phyloP scores from a whole-genome alignment of 352 stramenopile genomes.

The Phytophthora hibernalis region DNA sequence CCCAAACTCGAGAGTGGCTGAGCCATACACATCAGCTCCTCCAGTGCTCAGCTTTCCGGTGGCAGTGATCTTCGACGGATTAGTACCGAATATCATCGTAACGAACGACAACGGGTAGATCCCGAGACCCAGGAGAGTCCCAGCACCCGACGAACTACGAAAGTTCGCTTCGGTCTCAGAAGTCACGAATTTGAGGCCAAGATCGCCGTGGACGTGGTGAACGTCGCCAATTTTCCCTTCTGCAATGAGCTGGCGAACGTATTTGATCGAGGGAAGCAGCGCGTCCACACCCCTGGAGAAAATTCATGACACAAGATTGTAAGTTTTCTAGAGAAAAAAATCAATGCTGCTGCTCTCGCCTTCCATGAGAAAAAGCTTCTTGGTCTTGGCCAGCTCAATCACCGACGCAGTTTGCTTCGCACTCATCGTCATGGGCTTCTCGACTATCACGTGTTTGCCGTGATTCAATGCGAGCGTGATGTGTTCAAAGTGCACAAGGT shows the following conservation, averaged over 20 bases:
- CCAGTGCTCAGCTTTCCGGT: constrained; percentile 47
- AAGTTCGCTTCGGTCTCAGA: constrained; percentile 59
- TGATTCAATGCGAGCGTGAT: constrained; percentile 74
- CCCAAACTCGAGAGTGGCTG: constrained; percentile 60
- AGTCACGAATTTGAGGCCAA: constrained; percentile 21
- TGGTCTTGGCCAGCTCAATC: constrained; percentile 57
- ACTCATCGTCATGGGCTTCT: constrained; percentile 93
- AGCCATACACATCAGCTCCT: constrained; percentile 59
- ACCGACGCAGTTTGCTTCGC: constrained; percentile 74
- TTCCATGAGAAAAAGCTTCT: constrained; percentile 83
- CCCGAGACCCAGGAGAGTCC: constrained; percentile 75
- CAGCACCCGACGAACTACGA: constrained; percentile 62
- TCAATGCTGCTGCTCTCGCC: constrained; percentile 52
- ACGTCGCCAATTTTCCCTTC: constrained; percentile 66
- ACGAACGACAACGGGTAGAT: constrained; percentile 85
- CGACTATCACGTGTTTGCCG: constrained; percentile 92
- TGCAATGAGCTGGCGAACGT: constrained; percentile 59
- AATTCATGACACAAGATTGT: constrained; percentile 39
- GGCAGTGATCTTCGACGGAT: constrained; percentile 53
- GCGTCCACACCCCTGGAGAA: constrained; percentile 81
- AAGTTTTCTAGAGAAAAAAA: background rate
- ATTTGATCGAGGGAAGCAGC: constrained; percentile 80
- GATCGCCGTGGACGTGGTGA: constrained; percentile 67
- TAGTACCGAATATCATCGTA: constrained; percentile 64
- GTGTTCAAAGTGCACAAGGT: constrained; percentile 81